These are phyloP conservation scores for Melampsora americana DNA, from an alignment of 1,284 basidiomycete genomes.

Conservation along the genomic window DNA sequence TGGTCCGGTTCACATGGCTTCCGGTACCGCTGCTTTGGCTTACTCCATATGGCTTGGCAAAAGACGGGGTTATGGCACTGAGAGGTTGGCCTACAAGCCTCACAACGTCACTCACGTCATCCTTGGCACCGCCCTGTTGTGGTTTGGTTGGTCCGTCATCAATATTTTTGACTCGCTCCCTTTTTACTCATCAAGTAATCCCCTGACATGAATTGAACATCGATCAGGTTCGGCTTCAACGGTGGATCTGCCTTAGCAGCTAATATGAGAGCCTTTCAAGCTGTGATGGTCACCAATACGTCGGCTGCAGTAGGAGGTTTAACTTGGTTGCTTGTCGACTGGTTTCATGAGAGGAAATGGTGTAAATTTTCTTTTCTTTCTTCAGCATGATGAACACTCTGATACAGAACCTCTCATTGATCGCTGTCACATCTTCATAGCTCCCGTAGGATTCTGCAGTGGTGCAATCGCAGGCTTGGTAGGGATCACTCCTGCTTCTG, in stretches of 20 bases:
- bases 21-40: slow-evolving; percentile 47
- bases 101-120: slow-evolving; percentile 55
- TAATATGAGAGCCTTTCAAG: slow-evolving; percentile 56
- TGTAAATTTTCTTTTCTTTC: background rate
- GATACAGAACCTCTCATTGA: slow-evolving; percentile 74
- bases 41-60: slow-evolving; percentile 55
- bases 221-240: slow-evolving; percentile 50
- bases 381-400: background rate
- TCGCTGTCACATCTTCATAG: slow-evolving; percentile 47
- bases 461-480: slow-evolving; percentile 81
- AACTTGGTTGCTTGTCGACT: slow-evolving; percentile 55
- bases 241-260: slow-evolving; percentile 56
- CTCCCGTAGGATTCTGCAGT: slow-evolving; percentile 82
- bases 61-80: slow-evolving; percentile 56
- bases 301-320: slow-evolving; percentile 54
- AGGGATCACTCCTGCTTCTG: slow-evolving; percentile 81
- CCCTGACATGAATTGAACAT: slow-evolving; percentile 3
- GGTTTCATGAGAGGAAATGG: slow-evolving; percentile 52
- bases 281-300: slow-evolving; percentile 56
- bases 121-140: slow-evolving; percentile 56
- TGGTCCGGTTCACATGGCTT: slow-evolving; percentile 54
- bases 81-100: slow-evolving; percentile 55
- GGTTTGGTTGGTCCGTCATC: slow-evolving; percentile 52
- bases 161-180: background rate
- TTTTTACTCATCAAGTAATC: background rate